These are phyloP conservation scores for Tripterygium wilfordii DNA, from an alignment of 177 flowering plant genomes.

Conservation along the genomic window DNA sequence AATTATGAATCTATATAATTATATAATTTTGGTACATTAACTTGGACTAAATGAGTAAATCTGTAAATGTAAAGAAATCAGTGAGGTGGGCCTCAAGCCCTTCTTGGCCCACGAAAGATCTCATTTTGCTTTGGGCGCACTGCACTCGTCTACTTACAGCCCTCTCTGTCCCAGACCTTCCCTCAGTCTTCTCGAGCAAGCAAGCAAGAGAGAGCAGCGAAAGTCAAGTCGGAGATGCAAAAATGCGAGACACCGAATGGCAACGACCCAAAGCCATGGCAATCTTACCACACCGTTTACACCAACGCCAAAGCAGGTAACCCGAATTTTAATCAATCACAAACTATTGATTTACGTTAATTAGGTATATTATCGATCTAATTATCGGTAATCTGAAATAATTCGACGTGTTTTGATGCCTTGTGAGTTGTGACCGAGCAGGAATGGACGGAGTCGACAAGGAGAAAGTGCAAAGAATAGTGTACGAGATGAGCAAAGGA, in stretches of 20 bases:
- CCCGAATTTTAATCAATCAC: too few species aligned
- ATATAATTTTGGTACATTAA: too few species aligned
- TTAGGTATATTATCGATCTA: too few species aligned
- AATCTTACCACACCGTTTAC: constrained; percentile 79
- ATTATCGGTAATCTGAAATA: background rate
- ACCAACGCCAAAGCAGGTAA: constrained; percentile 97
- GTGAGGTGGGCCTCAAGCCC: too few species aligned
- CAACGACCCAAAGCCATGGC: constrained; percentile 69
- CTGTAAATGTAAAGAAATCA: too few species aligned
- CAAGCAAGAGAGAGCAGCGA: background rate
- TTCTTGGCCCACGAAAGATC: too few species aligned
- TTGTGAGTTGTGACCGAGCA: constrained; percentile 11
- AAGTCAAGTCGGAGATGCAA: constrained; percentile 20
- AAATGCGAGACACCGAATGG: constrained; percentile 20
- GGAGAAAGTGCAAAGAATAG: constrained; percentile 84
- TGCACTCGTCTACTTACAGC: too few species aligned
- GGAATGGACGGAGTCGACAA: constrained; percentile 99
- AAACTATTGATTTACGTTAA: too few species aligned
- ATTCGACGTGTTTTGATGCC: background rate
- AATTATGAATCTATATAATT: too few species aligned
- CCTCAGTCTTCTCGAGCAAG: constrained; percentile 6
- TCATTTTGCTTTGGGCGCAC: too few species aligned
- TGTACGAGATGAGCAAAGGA: constrained; percentile 98
- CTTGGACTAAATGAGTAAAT: too few species aligned
- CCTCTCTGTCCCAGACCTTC: background rate